Conservation (phyloP, 352 stramenopile genomes). For the Blastocystis sp. region DNA sequence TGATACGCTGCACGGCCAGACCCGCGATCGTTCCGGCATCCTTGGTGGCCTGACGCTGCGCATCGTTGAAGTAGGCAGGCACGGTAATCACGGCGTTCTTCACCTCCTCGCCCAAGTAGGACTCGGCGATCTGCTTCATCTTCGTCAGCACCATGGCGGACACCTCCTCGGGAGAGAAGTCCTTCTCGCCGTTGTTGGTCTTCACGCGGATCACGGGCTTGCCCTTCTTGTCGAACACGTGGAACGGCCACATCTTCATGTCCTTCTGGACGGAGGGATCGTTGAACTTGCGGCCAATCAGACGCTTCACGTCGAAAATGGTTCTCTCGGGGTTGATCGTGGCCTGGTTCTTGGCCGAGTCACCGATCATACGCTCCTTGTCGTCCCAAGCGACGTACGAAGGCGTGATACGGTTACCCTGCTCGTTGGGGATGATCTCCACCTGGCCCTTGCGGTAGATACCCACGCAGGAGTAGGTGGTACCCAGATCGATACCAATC, state of each 20-base stretch:
- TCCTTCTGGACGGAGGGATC: conserved; percentile 24
- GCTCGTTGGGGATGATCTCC: conserved; percentile 94
- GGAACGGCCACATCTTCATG: conserved; percentile 43
- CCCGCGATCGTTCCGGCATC: conserved; percentile 83
- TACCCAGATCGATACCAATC: conserved; percentile 69
- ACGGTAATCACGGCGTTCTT: conserved; percentile 72
- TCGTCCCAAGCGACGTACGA: conserved; percentile 95
- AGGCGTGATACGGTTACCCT: conserved; percentile 97
- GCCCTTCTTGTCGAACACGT: neutral
- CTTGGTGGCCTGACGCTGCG: conserved; percentile 82
- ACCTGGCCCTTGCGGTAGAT: conserved; percentile 90
- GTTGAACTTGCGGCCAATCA: neutral
- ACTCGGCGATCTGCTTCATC: conserved; percentile 80
- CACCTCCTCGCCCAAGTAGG: conserved; percentile 76
- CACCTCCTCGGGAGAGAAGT: conserved; percentile 81
- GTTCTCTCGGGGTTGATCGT: conserved; percentile 99
- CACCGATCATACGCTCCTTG: conserved; percentile 93
- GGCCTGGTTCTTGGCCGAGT: conserved; percentile 98
- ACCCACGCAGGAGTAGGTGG: conserved; percentile 75
- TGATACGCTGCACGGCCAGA: conserved; percentile 86
- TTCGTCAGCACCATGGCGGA: conserved; percentile 80
- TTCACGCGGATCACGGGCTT: conserved; percentile 70
- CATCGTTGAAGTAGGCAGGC: conserved; percentile 85
- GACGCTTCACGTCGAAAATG: conserved; percentile 91
- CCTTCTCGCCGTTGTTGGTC: conserved; percentile 21